These are phyloP conservation scores for Starmerella vaccinii DNA, from an alignment of 805 yeast species.

Conservation along the genomic window DNA sequence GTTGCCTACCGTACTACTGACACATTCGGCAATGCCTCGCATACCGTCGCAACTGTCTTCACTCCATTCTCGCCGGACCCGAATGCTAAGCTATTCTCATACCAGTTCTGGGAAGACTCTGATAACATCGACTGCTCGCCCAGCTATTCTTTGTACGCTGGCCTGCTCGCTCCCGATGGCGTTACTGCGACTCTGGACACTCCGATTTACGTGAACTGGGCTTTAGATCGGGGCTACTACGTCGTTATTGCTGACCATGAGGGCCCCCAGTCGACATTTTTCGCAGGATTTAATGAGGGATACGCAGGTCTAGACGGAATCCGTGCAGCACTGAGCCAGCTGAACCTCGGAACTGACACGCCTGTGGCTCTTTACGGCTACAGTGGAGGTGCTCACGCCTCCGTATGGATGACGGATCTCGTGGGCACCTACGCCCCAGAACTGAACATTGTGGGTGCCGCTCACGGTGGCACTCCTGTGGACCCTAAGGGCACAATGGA, in stretches of 20 bases:
- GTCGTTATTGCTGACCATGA: constrained; percentile 27
- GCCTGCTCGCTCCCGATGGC: constrained; percentile 9
- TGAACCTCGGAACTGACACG: not conserved
- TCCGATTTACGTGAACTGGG: constrained; percentile 10
- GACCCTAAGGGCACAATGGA: not conserved
- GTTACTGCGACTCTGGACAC: too few relatives aligned
- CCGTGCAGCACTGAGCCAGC: not conserved
- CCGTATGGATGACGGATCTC: too few relatives aligned
- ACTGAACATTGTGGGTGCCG: constrained; percentile 19
- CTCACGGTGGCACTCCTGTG: constrained; percentile 6
- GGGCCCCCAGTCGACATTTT: constrained; percentile 27
- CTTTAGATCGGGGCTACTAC: constrained; percentile 16
- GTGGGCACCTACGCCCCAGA: not conserved
- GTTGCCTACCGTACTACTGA: not conserved
- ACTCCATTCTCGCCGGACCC: not conserved
- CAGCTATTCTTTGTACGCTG: constrained; percentile 21
- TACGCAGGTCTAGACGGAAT: not conserved
- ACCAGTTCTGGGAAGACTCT: constrained; percentile 25
- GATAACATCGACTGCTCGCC: constrained; percentile 24
- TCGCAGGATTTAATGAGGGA: not conserved
- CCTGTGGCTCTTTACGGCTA: not conserved
- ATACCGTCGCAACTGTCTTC: not conserved
- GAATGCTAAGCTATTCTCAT: constrained; percentile 20
- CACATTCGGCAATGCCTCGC: not conserved
- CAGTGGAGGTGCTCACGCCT: not conserved